Base-by-base conservation (phyloP, 805 yeast species). In the Alloascoidea africana region DNA sequence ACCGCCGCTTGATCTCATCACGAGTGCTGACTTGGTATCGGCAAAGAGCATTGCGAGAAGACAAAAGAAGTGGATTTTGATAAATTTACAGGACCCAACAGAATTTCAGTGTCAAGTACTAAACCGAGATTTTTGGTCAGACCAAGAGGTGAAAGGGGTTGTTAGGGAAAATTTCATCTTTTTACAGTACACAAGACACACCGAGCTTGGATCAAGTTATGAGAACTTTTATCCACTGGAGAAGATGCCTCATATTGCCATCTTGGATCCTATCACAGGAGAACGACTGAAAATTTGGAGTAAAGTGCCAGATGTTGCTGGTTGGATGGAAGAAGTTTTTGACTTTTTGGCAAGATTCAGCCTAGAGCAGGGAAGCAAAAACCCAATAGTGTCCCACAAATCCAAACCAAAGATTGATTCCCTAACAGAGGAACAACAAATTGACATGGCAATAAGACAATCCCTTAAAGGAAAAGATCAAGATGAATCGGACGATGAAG, bases 1-100 rank as follows among this genome's bases (percentile, higher is more conserved):
- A 43, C 97, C 98, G n/a, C 99, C 99, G 0, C 89, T 84, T 60
- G 96, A 89, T 47, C 60, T 91, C 23, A 85, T 91, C 50, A 65
- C 76, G 15, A 73, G 68, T 45, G n/a, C 30, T 23, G 30, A 23
- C n/a, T 54, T 91, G n/a, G 91, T 83, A 32, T 61, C 64, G 4
- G 97, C 97, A 2, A 82, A 76, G 46, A 44, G 49, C 2, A 63
- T 66, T 42, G 96, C 94, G 2, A 67, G 77, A 40, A 57, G 55
- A 19, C 66, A 63, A 41, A 62, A 71, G 38, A 83, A 78, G 56
- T 87, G 96, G 95, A 67, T 91, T 4, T 59, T 91, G 47, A 67
- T 91, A 16, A 91, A 91, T 53, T 73, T 91, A 36, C 98, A 91
- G 55, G 94, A 89, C 49, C 61, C 74, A 17, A 63, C 81, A 1